Conservation (phyloP, 805 yeast species). For the Hermanozyma aechmeae region DNA sequence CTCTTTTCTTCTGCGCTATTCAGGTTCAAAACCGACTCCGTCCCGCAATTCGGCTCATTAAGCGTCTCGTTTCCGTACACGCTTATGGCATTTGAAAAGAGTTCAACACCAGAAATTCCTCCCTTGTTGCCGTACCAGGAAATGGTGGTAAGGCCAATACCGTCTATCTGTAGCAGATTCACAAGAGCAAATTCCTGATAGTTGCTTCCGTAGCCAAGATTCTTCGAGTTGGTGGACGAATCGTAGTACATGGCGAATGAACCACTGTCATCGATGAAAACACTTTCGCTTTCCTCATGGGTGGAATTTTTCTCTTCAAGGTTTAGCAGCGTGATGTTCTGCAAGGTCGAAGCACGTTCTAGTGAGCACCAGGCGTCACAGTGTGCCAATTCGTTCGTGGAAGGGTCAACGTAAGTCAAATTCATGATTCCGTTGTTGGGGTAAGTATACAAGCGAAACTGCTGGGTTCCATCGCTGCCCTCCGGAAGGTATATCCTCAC, state of each 20-base stretch:
- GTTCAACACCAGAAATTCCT: conserved; percentile 62
- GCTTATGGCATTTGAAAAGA: conserved; percentile 50
- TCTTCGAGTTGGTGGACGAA: conserved; percentile 21
- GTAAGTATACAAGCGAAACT: conserved; percentile 64
- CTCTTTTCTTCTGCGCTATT: conserved; percentile 16
- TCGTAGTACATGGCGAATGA: conserved; percentile 27
- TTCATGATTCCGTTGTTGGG: conserved; percentile 92
- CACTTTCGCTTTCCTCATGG: conserved; percentile 16
- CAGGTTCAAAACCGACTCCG: conserved; percentile 11
- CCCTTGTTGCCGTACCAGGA: conserved; percentile 64
- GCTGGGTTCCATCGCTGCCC: conserved; percentile 40
- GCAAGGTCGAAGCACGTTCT: conserved; percentile 28
- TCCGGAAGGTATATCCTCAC: conserved; percentile 61
- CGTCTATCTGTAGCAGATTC: conserved; percentile 50
- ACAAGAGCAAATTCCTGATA: conserved; percentile 81
- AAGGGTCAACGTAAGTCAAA: conserved; percentile 73
- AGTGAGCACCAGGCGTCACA: conserved; percentile 94
- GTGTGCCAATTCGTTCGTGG: conserved; percentile 39
- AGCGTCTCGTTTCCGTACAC: conserved; percentile 69
- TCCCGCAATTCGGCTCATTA: conserved; percentile 57
- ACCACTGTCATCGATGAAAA: conserved; percentile 25
- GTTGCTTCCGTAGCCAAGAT: conserved; percentile 33
- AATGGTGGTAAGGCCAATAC: conserved; percentile 54
- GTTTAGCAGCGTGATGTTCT: conserved; percentile 14
- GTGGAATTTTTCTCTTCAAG: conserved; percentile 10